Evolutionary conservation across 2,329 filamentous ascomycete species (phyloP).

Genomic region (Verticillium longisporum): DNA sequence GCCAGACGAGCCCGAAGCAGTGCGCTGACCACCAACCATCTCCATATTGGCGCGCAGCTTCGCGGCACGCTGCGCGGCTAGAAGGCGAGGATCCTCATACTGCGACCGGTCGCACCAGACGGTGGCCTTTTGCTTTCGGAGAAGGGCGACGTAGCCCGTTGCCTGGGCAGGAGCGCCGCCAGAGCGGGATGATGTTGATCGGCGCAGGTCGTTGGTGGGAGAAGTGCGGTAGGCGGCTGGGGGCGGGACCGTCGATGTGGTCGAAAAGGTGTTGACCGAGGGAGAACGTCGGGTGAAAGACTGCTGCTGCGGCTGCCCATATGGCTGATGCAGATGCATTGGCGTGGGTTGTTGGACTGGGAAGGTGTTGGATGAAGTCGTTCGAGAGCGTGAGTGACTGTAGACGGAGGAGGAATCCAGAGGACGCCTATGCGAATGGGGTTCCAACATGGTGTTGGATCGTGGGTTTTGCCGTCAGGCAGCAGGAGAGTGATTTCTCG

Average conservation of each 20-base stretch:
- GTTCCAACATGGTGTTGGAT: conserved; percentile 9
- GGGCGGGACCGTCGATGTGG: conserved; percentile 59
- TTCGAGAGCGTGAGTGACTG: conserved; percentile 47
- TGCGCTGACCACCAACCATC: conserved; percentile 56
- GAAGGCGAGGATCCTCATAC: conserved; percentile 77
- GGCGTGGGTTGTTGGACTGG: conserved; percentile 25
- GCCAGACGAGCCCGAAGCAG: conserved; percentile 40
- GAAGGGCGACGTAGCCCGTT: conserved; percentile 86
- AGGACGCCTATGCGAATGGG: conserved; percentile 16
- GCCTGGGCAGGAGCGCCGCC: conserved; percentile 43
- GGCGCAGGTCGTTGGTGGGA: conserved; percentile 53
- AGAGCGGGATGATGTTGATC: conserved; percentile 77
- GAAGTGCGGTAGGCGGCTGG: conserved; percentile 52
- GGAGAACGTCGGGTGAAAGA: conserved; percentile 46
- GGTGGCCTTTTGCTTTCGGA: conserved; percentile 94
- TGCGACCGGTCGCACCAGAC: conserved; percentile 97
- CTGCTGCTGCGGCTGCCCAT: conserved; percentile 24
- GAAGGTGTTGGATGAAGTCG: conserved; percentile 49
- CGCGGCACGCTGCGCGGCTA: conserved; percentile 77
- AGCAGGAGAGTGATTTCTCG: not conserved
- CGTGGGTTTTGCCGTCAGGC: not conserved
- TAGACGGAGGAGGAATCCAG: conserved; percentile 28
- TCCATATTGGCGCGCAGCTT: conserved; percentile 82
- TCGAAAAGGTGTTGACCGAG: conserved; percentile 63
- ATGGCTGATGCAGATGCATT: conserved; percentile 26